Conservation (phyloP, 306 rosid species). For the Cicer cuneatum region DNA sequence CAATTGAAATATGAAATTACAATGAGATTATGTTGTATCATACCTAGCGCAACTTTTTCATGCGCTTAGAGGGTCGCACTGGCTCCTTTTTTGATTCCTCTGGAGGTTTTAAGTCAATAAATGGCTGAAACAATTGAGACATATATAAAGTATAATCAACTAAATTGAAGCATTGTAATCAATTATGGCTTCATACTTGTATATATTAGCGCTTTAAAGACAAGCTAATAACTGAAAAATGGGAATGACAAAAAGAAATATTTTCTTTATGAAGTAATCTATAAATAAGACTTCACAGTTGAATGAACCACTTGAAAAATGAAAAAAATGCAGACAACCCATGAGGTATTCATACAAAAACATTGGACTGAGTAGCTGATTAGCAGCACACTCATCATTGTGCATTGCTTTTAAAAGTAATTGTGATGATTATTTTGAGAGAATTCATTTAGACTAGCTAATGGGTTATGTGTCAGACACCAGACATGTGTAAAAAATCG, state of each 20-base stretch:
- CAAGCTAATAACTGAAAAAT: not conserved
- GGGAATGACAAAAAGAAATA: slow-evolving; percentile 19
- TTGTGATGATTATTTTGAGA: no score
- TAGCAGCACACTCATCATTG: slow-evolving; percentile 13
- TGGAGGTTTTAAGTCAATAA: slow-evolving; percentile 66
- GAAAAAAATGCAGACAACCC: not conserved
- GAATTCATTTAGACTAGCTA: no score
- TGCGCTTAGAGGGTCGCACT: slow-evolving; percentile 69
- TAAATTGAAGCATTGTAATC: slow-evolving; percentile 35
- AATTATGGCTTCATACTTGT: slow-evolving; percentile 10
- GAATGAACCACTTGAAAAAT: slow-evolving; percentile 14
- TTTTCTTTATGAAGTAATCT: not conserved
- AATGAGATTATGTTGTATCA: slow-evolving; percentile 8
- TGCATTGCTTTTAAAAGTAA: not conserved
- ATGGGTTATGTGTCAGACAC: no score
- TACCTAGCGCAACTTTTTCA: slow-evolving; percentile 65
- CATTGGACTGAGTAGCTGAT: not conserved
- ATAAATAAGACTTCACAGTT: slow-evolving; percentile 3
- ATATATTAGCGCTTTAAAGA: slow-evolving; percentile 25
- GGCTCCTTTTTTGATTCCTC: slow-evolving; percentile 78
- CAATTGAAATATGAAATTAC: slow-evolving; percentile 16
- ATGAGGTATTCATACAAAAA: not conserved
- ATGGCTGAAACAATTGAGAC: slow-evolving; percentile 75
- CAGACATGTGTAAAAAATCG: no score
- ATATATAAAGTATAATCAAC: slow-evolving; percentile 1